Percentiles rank a stretch among this genome's conserved stretches.
These are phyloP conservation scores for Manihot esculenta DNA, from an alignment of 441 rosid genomes.

Conservation along the genomic window DNA sequence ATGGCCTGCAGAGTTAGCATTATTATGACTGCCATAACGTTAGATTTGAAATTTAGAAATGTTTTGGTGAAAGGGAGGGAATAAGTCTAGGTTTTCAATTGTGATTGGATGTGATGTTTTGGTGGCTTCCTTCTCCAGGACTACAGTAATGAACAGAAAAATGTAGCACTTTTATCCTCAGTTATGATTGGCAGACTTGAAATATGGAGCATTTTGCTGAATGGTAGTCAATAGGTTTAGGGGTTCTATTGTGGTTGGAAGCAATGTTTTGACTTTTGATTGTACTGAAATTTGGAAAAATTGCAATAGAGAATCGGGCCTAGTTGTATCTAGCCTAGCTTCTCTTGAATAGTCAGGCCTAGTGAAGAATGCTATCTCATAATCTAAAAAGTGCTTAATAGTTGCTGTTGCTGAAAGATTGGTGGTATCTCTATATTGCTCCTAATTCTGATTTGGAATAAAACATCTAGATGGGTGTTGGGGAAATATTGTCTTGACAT, in stretches of 20 bases:
- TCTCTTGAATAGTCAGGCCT: not conserved
- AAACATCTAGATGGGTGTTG: not conserved
- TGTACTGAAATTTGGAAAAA: too few relatives aligned
- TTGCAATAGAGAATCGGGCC: too few relatives aligned
- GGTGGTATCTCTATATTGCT: not conserved
- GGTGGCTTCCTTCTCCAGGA: not conserved
- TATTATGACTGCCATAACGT: not conserved
- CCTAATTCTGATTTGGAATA: not conserved
- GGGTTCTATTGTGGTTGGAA: too few relatives aligned
- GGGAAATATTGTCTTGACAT: too few relatives aligned
- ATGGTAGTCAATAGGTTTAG: too few relatives aligned
- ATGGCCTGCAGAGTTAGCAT: not conserved
- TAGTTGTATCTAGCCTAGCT: not conserved
- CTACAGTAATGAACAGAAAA: too few relatives aligned
- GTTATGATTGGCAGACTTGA: too few relatives aligned
- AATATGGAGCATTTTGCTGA: too few relatives aligned
- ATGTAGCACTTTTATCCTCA: too few relatives aligned
- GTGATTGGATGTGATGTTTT: not conserved
- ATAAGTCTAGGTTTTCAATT: not conserved
- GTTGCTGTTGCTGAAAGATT: too few relatives aligned
- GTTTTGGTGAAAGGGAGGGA: not conserved
- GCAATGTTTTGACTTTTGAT: too few relatives aligned
- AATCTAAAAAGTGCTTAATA: not conserved
- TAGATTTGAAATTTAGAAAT: not conserved
- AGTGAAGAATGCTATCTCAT: not conserved